Percentiles rank a stretch among this genome's conserved stretches.
These are phyloP conservation scores for Cryptosporidium felis DNA, from an alignment of 169 alveolate species.

Conservation along the genomic window DNA sequence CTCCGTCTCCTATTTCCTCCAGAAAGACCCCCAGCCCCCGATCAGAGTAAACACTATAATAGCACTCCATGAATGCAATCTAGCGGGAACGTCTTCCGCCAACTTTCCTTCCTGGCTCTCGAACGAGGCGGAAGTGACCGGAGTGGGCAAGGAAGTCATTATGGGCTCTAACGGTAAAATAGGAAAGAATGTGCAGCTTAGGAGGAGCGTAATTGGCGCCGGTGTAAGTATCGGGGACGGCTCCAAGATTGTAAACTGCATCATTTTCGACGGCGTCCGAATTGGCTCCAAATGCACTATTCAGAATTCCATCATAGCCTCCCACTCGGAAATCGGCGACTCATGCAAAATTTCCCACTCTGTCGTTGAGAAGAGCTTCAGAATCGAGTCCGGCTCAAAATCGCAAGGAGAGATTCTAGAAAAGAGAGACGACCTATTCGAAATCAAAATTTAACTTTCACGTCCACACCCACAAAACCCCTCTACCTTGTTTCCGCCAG, in stretches of 20 bases:
- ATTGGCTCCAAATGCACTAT: slow-evolving; percentile 56
- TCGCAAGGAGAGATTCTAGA: slow-evolving; percentile 41
- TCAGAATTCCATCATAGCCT: slow-evolving; percentile 48
- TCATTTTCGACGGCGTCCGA: slow-evolving; percentile 15
- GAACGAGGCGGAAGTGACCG: not conserved
- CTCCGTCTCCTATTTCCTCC: slow-evolving; percentile 14
- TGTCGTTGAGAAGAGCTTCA: slow-evolving; percentile 3
- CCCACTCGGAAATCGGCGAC: not conserved
- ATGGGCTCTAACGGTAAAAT: not conserved
- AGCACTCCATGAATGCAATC: slow-evolving; percentile 37
- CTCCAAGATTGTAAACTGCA: slow-evolving; percentile 37
- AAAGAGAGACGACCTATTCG: slow-evolving; percentile 49
- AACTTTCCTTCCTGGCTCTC: slow-evolving; percentile 25
- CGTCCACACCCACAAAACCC: not conserved
- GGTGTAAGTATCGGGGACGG: slow-evolving; percentile 55
- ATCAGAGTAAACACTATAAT: slow-evolving; percentile 29
- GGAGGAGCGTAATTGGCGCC: slow-evolving; percentile 27
- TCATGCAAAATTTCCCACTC: slow-evolving; percentile 49
- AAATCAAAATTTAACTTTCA: not conserved
- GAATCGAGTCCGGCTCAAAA: slow-evolving; percentile 24
- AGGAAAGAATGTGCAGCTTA: slow-evolving; percentile 49
- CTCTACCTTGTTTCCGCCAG: no score
- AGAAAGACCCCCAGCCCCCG: not conserved
- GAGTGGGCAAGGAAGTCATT: slow-evolving; percentile 45
- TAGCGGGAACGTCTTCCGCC: slow-evolving; percentile 26